Evolutionary conservation across 495 filamentous ascomycete species (phyloP).

Genomic region (Penicillium cosmopolitanum): DNA sequence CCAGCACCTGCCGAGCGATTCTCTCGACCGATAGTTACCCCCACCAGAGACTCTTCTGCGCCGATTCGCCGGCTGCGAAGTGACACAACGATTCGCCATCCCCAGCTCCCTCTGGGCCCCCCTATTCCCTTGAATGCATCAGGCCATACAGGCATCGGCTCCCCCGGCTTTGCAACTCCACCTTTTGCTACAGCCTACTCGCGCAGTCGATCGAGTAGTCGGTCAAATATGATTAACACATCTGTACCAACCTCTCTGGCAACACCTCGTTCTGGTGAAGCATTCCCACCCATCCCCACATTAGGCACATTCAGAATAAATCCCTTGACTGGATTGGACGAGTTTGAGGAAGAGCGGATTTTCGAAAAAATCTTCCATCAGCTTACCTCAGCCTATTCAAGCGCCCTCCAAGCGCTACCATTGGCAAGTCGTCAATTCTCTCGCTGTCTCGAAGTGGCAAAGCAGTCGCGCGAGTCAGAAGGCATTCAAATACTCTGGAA

Average conservation of each 20-base stretch:
- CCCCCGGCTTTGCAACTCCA: slow-evolving; percentile 40
- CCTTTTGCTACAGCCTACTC: slow-evolving; percentile 33
- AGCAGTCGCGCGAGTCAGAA: slow-evolving; percentile 49
- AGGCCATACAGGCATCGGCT: slow-evolving; percentile 36
- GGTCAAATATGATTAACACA: slow-evolving; percentile 51
- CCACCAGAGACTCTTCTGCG: slow-evolving; percentile 59
- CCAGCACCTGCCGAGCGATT: slow-evolving; percentile 26
- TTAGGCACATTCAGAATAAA: slow-evolving; percentile 46
- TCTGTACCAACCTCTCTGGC: slow-evolving; percentile 54
- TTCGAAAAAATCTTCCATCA: slow-evolving; percentile 82
- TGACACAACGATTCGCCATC: slow-evolving; percentile 64
- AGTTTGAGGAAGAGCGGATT: slow-evolving; percentile 72
- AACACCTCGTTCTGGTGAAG: slow-evolving; percentile 78
- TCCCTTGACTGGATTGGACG: slow-evolving; percentile 59
- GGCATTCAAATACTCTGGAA: slow-evolving; percentile 67
- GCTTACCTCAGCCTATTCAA: slow-evolving; percentile 66
- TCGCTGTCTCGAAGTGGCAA: slow-evolving; percentile 49
- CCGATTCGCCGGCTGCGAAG: slow-evolving; percentile 59
- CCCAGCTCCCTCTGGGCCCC: slow-evolving; percentile 37
- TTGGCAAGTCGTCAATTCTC: slow-evolving; percentile 64
- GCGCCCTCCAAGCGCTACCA: slow-evolving; percentile 68
- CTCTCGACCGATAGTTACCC: slow-evolving; percentile 60
- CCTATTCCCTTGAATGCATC: slow-evolving; percentile 31
- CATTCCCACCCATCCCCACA: slow-evolving; percentile 65
- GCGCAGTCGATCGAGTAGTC: slow-evolving; percentile 57